These are phyloP conservation scores for Isochrysis galbana DNA, from an alignment of 78 protist genomes.

Conservation along the genomic window DNA sequence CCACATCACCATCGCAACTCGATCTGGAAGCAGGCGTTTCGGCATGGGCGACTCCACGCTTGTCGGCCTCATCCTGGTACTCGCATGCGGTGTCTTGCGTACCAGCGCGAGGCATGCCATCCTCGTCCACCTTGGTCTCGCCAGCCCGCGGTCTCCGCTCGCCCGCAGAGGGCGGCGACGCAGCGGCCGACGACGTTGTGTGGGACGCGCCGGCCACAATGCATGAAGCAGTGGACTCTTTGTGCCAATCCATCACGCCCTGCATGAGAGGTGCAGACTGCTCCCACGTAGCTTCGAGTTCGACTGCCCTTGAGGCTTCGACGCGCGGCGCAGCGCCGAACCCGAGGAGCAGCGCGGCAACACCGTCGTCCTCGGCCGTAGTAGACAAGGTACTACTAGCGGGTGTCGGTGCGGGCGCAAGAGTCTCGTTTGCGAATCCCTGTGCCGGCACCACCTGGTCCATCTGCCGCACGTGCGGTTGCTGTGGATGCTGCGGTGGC, in stretches of 20 bases:
- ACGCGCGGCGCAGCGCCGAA: slow-evolving; percentile 6
- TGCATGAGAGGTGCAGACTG: neutral
- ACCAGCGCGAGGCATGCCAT: neutral
- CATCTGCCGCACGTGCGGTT: neutral
- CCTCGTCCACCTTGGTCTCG: slow-evolving; percentile 3
- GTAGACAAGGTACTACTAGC: neutral
- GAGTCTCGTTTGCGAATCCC: neutral
- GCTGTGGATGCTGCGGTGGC: neutral
- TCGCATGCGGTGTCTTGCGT: neutral
- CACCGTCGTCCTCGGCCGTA: neutral
- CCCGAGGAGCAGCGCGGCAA: slow-evolving; percentile 13
- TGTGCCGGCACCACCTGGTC: too few relatives aligned
- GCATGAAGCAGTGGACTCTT: neutral
- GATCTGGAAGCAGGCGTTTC: neutral
- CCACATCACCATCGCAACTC: neutral
- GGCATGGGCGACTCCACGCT: neutral
- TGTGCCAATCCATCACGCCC: neutral
- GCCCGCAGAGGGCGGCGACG: neutral
- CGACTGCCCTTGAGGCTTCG: neutral
- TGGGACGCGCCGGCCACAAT: neutral
- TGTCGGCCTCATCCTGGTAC: neutral
- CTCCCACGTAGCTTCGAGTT: neutral
- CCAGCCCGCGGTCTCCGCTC: neutral
- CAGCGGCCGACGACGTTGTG: too few relatives aligned
- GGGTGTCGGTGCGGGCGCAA: neutral